phyloP scores from a whole-genome alignment of 2,329 filamentous ascomycete genomes.

The Fusarium secorum region DNA sequence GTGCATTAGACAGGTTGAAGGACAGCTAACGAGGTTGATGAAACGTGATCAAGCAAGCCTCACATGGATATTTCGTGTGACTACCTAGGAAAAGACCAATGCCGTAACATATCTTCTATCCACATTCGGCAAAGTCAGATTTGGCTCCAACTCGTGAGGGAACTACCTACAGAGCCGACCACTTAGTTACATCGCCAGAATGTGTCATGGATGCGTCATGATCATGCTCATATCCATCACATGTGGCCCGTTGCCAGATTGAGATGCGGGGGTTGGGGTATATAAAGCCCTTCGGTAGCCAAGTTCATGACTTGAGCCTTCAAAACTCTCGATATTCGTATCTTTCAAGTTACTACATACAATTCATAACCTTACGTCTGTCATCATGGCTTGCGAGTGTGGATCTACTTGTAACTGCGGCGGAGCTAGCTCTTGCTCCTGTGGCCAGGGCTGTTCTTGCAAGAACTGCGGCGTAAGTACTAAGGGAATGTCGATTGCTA shows the following conservation, averaged over 20 bases:
- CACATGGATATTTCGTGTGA: too few species aligned
- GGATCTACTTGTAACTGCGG: constrained; percentile 11
- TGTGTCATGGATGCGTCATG: constrained; percentile 14
- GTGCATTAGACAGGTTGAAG: too few species aligned
- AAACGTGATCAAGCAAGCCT: too few species aligned
- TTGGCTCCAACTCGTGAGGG: too few species aligned
- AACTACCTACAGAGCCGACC: too few species aligned
- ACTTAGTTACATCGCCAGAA: too few species aligned
- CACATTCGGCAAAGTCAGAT: too few species aligned
- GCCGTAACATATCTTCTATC: too few species aligned
- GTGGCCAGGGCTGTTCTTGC: constrained; percentile 11
- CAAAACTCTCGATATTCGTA: too few species aligned
- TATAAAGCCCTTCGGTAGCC: neutral
- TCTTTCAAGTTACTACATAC: neutral
- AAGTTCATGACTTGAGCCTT: neutral
- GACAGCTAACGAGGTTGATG: too few species aligned
- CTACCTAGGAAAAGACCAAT: too few species aligned
- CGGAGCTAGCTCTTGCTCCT: neutral
- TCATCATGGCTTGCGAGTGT: constrained; percentile 15
- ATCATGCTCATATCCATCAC: neutral
- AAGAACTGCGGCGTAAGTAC: constrained; percentile 16
- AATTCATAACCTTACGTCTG: neutral
- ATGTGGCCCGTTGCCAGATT: neutral
- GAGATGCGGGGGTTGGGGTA: constrained; percentile 4
- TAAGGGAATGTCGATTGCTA: fast-evolving